Conservation (phyloP, 257 asterid genomes). For the Solanum lycopersicoides region DNA sequence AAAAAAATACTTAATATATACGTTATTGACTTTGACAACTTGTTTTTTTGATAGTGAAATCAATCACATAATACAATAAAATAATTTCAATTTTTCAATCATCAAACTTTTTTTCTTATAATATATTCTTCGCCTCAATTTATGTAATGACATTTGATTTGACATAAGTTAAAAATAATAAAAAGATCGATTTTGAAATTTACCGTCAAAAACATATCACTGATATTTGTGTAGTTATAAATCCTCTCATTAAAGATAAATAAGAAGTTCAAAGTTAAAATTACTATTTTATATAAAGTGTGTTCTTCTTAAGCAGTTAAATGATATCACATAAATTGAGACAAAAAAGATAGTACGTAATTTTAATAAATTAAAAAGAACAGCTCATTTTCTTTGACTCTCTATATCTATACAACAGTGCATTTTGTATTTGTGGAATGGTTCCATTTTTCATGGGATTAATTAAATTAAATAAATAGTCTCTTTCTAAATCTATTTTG, state of each 20-base stretch:
- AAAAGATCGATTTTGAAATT: not conserved
- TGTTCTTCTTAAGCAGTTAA: not conserved
- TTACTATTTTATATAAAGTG: not conserved
- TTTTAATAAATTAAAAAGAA: not conserved
- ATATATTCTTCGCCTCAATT: not conserved
- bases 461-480: not conserved
- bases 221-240: not conserved
- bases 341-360: rapidly evolving
- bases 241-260: not conserved
- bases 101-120: not conserved
- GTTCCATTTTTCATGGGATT: not conserved
- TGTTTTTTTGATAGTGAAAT: not conserved
- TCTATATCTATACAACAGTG: not conserved
- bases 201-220: not conserved
- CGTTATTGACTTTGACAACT: not conserved
- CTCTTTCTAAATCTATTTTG: not conserved
- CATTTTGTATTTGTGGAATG: not conserved
- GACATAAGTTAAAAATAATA: not conserved
- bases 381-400: not conserved
- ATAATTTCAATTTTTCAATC: not conserved
- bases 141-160: not conserved
- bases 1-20: not conserved
- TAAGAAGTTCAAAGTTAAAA: not conserved
- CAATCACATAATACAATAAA: not conserved
- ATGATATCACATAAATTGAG: not conserved